phyloP scores from a whole-genome alignment of 768 basidiomycete genomes.

The Russula sp. region DNA sequence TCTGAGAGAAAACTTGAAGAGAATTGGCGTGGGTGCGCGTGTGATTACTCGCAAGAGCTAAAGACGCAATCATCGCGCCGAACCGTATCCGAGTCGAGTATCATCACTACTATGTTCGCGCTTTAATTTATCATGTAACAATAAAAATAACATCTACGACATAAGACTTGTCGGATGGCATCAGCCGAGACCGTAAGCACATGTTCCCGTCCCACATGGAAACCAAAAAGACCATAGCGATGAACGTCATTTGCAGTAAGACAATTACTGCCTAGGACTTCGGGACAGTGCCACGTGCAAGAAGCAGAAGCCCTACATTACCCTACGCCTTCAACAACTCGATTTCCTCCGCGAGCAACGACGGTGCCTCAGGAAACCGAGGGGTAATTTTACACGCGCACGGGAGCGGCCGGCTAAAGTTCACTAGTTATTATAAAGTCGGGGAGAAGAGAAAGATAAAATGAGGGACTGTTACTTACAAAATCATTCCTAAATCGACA shows the following conservation, averaged over 20 bases:
- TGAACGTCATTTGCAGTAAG: neutral
- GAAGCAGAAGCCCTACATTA: neutral
- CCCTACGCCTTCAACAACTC: neutral
- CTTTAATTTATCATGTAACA: too few species aligned
- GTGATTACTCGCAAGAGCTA: too few species aligned
- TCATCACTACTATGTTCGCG: too few species aligned
- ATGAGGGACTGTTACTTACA: conserved; percentile 5
- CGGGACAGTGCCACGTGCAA: too few species aligned
- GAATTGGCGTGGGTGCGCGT: too few species aligned
- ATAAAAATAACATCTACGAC: too few species aligned
- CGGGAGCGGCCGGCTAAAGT: neutral
- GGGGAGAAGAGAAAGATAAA: neutral
- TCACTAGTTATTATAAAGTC: neutral
- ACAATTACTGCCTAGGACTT: neutral
- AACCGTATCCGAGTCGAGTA: too few species aligned
- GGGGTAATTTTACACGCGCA: neutral
- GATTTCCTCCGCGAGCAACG: neutral
- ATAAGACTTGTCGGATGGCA: neutral
- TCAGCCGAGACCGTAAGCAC: too few species aligned
- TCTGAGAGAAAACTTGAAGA: too few species aligned
- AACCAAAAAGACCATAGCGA: too few species aligned
- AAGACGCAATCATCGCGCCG: too few species aligned
- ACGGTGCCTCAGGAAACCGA: neutral
- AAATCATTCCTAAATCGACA: conserved; percentile 17
- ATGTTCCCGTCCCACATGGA: too few species aligned